Percentiles rank a stretch among this genome's conserved stretches.
Evolutionary conservation across 768 basidiomycete genomes (phyloP).

Genomic region (Leccinum imitatum): DNA sequence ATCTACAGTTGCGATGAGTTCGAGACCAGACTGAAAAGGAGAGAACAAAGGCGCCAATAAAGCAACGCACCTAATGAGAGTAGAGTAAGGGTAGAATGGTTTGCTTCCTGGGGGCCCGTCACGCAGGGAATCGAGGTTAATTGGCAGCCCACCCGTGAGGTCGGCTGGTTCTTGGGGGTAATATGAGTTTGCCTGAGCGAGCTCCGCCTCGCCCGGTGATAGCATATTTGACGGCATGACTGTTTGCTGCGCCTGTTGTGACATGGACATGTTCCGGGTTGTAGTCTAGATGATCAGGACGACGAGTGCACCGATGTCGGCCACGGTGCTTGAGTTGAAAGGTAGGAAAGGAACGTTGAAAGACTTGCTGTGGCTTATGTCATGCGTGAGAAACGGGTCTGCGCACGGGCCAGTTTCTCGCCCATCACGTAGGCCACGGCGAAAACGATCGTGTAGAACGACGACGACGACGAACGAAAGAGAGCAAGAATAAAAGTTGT

Average conservation of each 20-base stretch:
- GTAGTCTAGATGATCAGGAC: constrained; percentile 11
- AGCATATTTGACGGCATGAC: constrained; percentile 66
- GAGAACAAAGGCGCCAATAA: neutral
- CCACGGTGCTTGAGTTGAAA: constrained; percentile 25
- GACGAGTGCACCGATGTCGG: constrained; percentile 14
- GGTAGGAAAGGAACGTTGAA: constrained; percentile 32
- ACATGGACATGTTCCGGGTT: constrained; percentile 36
- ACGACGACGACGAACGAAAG: constrained; percentile 32
- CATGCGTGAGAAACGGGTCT: constrained; percentile 39
- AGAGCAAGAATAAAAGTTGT: constrained; percentile 35
- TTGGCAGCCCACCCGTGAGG: constrained; percentile 79
- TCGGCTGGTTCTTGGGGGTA: constrained; percentile 79
- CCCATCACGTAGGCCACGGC: constrained; percentile 26
- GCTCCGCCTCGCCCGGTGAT: constrained; percentile 51
- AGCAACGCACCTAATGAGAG: constrained; percentile 74
- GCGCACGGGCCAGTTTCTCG: constrained; percentile 57
- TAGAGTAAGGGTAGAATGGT: constrained; percentile 90
- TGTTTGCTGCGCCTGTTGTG: constrained; percentile 49
- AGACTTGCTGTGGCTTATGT: constrained; percentile 58
- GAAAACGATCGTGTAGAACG: constrained; percentile 28
- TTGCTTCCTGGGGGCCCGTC: constrained; percentile 89
- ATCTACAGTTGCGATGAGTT: constrained; percentile 44
- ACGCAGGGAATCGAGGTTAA: constrained; percentile 82
- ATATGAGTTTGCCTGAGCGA: constrained; percentile 53
- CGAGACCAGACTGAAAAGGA: neutral